These are phyloP conservation scores for Candida tibetensis DNA, from an alignment of 805 yeast species.

Conservation along the genomic window DNA sequence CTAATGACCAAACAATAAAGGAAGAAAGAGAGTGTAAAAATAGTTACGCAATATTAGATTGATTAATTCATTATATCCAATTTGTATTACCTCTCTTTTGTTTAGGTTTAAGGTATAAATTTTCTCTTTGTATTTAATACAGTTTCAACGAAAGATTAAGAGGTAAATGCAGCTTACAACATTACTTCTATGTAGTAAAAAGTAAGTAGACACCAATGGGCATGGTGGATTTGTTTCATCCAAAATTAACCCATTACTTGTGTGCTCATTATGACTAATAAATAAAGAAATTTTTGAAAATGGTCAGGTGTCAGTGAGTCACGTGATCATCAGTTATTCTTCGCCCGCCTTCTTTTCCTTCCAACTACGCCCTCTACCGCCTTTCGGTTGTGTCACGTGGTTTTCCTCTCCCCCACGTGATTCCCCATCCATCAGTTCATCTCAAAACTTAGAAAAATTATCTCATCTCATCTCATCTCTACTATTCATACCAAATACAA, in stretches of 20 bases:
- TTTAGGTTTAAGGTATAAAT: conserved; percentile 14
- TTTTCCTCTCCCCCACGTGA: no score
- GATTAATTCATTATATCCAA: neutral
- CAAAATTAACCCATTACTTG: no score
- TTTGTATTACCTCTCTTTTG: neutral
- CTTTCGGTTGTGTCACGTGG: no score
- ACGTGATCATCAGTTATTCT: no score
- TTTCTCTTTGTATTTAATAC: conserved; percentile 32
- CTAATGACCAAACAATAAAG: neutral
- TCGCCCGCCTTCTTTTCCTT: no score
- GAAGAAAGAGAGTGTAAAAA: neutral
- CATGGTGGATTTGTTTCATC: no score
- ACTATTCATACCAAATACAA: conserved; percentile 21
- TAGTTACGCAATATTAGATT: neutral
- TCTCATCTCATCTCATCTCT: conserved; percentile 16
- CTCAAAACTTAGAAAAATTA: conserved; percentile 4
- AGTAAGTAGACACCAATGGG: no score
- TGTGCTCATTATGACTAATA: no score
- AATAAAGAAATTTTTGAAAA: no score
- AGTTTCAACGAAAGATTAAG: neutral
- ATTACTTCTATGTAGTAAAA: neutral
- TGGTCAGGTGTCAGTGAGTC: no score
- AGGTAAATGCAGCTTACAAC: neutral
- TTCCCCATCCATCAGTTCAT: no score
- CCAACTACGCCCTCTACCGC: no score